Base-by-base conservation (phyloP, 2,329 filamentous ascomycete genomes). In the Aureobasidium sp. region DNA sequence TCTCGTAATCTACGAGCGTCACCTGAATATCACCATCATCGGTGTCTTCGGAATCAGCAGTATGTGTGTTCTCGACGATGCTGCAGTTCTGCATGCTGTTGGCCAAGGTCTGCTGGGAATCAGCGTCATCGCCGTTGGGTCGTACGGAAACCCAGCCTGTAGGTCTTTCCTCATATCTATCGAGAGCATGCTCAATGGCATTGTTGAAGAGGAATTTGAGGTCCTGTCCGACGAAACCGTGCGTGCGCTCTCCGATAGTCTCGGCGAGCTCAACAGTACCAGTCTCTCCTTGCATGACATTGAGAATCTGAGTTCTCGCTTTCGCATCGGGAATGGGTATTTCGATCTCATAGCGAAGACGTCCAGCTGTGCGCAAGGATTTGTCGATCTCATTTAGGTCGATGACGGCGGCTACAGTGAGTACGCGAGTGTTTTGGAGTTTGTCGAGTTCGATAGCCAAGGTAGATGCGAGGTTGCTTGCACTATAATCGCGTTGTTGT, bases 151-250 rank as follows among this genome's bases (percentile, higher is more conserved):
- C 45, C 57, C 57, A 60, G 14, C 42, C 41, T 2, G 57, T 60
- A 15, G 44, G 31, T 3, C 25, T 25, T 67, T 67, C 73, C 73
- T 63, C 64, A n/a, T 55, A 37, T 64, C 68, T 70, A 45, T 71
- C 63, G 27, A 70, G 62, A 31, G 69, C 74, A 63, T 73, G 69
- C 37, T 75, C 76, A 68, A 69, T 77, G 73, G 86, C 82, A 48
- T 80, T 73, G 52, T 81, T 75, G 52, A 88, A 78, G 0, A 97
- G 78, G 15, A 81, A 82, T n/a, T 79, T 77, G 1, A 97, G 78
- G 71, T 97, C 92, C 1, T 83, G 82, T 5, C 89, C 88, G 36
- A 90, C 95, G 73, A 90, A 97, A 4, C 92, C 93, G 70, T 97
- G 91, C 0, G 92, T 95, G 62, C 85, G 84, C 64, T 89, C 84